Evolutionary conservation across 139 green algal genomes (phyloP), one percentile per base, ranked within the genome.

Genomic region (Chlamydomonas sphaeroides): DNA sequence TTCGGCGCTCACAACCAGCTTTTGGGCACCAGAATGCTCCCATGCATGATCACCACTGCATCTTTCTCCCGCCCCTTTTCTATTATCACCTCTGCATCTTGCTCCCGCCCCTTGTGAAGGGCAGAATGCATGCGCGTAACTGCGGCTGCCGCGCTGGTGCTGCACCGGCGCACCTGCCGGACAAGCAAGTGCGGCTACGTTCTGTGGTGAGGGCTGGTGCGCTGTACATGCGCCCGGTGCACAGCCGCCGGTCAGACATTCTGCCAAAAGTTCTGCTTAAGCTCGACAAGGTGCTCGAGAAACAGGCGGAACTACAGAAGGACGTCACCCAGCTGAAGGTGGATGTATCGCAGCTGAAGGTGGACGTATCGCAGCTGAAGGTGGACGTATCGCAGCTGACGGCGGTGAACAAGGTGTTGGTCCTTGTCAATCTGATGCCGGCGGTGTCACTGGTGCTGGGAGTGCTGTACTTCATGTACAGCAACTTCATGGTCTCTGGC

Each of bases 181-280:
- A 36, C 65, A 70, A 48, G 65, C 65, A 70, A 70, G 65, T 48
- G 36, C 36, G 35, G 65, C 65, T 48, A 70, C 65, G 38, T 70
- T 36, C 36, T 70, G 65, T 33, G 33, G 63, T 70, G 32, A 51
- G 65, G 65, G 35, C 65, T 18, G 65, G 65, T 70, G 65, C 65
- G 35, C 35, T 70, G 65, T 70, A 70, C 65, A 70, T 4, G 65
- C 35, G 36, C 65, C 35, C 8, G 36, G 33, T 33, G 63, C 26
- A 18, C 8, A 48, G 26, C 35, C 65, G 35, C 65, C 65, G 2
- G 65, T 70, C 65, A 25, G 49, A n/a, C 18, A 48, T 32, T 4
- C 18, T n/a, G n/a, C n/a, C n/a, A n/a, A n/a, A n/a, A n/a, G n/a
- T n/a, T n/a, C n/a, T n/a, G 8, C 35, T 35, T 36, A 70, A 70